Base-by-base conservation (phyloP, 2,329 filamentous ascomycete genomes). In the Colletotrichum brevisporum region DNA sequence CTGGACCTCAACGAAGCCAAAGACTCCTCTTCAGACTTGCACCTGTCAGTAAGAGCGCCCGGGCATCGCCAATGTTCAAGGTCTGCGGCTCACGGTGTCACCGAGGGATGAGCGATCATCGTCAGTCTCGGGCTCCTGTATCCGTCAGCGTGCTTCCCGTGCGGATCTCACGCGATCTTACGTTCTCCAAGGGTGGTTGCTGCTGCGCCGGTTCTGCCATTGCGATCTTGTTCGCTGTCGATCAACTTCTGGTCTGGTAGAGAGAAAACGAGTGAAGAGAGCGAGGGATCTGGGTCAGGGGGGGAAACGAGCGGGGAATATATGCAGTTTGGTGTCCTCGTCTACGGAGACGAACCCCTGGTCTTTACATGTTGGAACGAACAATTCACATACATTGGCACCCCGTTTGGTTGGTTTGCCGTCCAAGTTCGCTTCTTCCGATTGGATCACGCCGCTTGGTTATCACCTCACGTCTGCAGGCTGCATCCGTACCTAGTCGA, bases 1-100 rank as follows among this genome's bases (percentile, higher is more conserved):
- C 64, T 71, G 8, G 68, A 66, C n/a, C 54, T 41, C 6, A 72
- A 41, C 18, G 71, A 66, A 5, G 31, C 47, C 31, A 52, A 5
- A 2, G 57, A 60, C 2, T 52, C 18, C 3, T 16, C 18, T 0
- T 12, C 15, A 5, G 47, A 51, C 57, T 60, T n/a, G 41, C 12
- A 43, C 2, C 2, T 43, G 41, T 43, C 2, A 43, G 41, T 16
- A 2, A 31, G 27, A 8, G 27, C 27, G 9, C 8, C 41, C 41
- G 16, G 41, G 4, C 41, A 43, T 43, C 9, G 3, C 41, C 9
- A 9, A 16, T 43, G 5, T 1, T 12, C 41, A 43, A 16, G 16
- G 41, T 2, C 12, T 15, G 15, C 41, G 41, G 16, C 41, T 43
- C 13, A 43, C 41, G 16, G 13, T n/a, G 15, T n/a, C 41, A 2